These are phyloP conservation scores for Ogataea methylovora DNA, from an alignment of 805 yeast genomes.

Conservation along the genomic window DNA sequence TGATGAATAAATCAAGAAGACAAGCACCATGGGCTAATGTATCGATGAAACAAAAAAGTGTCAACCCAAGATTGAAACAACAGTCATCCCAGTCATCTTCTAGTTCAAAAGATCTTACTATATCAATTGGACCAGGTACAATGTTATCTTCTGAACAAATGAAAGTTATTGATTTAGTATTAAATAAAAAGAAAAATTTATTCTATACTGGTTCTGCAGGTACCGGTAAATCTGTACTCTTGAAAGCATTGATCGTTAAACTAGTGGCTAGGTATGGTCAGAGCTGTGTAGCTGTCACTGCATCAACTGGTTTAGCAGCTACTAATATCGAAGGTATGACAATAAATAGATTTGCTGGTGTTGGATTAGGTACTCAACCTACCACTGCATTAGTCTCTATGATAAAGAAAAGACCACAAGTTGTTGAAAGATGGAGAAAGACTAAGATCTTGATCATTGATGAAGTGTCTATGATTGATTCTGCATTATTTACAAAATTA, in stretches of 20 bases:
- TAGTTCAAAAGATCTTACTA: constrained; percentile 1
- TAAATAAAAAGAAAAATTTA: constrained; percentile 43
- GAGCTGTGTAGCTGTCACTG: constrained; percentile 73
- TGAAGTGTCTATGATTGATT: constrained; percentile 93
- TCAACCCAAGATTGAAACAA: constrained; percentile 13
- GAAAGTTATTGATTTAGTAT: constrained; percentile 41
- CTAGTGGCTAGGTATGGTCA: constrained; percentile 36
- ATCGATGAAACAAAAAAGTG: not conserved
- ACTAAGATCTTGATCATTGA: constrained; percentile 75
- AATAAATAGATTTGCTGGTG: constrained; percentile 76
- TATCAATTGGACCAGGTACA: not conserved
- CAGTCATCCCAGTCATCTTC: constrained; percentile 1
- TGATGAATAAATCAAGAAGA: constrained; percentile 5
- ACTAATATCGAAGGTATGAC: constrained; percentile 90
- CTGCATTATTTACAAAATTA: constrained; percentile 64
- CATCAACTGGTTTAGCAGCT: constrained; percentile 95
- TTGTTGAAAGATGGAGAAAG: constrained; percentile 52
- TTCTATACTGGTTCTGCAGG: constrained; percentile 86
- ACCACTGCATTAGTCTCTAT: constrained; percentile 36
- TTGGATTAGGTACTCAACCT: constrained; percentile 66
- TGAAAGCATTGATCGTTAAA: constrained; percentile 53
- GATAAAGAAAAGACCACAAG: constrained; percentile 38
- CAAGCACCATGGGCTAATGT: constrained; percentile 12
- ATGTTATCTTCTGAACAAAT: constrained; percentile 31
- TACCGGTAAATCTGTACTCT: constrained; percentile 74